Evolutionary conservation across 306 rosid species (phyloP), one percentile per base, ranked within the genome.

Genomic region (Lupinus albus): DNA sequence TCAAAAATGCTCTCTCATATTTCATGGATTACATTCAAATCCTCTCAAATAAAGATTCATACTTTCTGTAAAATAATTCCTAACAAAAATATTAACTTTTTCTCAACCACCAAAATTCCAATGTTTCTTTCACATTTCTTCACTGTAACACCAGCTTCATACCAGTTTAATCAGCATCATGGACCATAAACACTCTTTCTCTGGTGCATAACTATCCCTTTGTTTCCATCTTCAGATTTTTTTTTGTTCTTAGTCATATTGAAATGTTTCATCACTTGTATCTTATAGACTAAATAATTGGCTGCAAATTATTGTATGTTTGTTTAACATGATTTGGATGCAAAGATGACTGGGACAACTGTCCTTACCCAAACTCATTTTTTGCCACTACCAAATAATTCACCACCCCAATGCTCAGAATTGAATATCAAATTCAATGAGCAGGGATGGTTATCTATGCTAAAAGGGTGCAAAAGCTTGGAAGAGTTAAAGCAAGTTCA

Each of bases 401-500:
- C 76, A 67, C 76, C 76, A 67, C 76, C 78, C 8, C 80, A 82
- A 38, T 48, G 14, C 82, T 52, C 73, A 66, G 95, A 88, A 41
- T 73, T 71, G 49, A 71, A 45, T 60, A 62, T 81, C 25, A 85
- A 76, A 47, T 74, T 69, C 62, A 82, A 83, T 84, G 90, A 80
- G 52, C 88, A 82, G 58, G 84, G 82, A 46, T 85, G 85, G 75
- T 67, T 85, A 32, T 54, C 84, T 62, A 60, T 85, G 67, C 48
- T 89, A 28, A 88, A 87, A 76, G 85, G 75, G 72, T 91, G 95
- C 86, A 84, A 67, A 18, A 85, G 77, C 76, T 52, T 83, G 78
- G 83, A 83, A 78, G 96, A 89, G 51, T 76, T 85, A 46, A 89
- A 85, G 80, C 90, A 82, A 82, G 81, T 85, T 68, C 97, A 89